Percentiles rank a stretch among this genome's conserved stretches.
Evolutionary conservation across 148 eudicot genomes (phyloP).

Genomic region (Arctostaphylos glauca): DNA sequence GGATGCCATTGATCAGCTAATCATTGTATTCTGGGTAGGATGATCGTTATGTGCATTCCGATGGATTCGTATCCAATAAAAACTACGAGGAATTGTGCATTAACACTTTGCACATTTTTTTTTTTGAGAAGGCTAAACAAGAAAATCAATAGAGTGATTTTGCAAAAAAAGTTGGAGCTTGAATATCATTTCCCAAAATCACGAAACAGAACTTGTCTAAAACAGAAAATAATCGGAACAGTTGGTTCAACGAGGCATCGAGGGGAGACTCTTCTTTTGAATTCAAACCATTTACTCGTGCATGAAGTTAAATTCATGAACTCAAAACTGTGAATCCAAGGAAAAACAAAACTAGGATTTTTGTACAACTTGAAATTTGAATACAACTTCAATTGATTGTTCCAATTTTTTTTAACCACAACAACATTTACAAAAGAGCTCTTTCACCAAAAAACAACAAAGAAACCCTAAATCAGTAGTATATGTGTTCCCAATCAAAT

Average conservation of each 20-base stretch:
- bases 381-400: background rate
- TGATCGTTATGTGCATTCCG: no score
- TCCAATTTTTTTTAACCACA: background rate
- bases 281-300: background rate
- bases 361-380: background rate
- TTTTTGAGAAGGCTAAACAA: no score
- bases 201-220: background rate
- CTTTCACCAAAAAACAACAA: background rate
- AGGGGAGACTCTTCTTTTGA: background rate
- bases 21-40: no score
- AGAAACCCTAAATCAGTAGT: background rate
- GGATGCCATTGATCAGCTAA: no score
- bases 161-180: background rate
- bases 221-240: no score
- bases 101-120: no score
- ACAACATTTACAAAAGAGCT: slow-evolving; percentile 5
- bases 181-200: background rate
- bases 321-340: background rate
- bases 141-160: no score
- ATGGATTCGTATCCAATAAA: no score
- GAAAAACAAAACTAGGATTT: background rate
- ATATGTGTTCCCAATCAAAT: background rate
- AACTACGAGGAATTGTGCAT: no score
- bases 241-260: no score
- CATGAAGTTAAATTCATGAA: background rate